phyloP scores from a whole-genome alignment of 257 asterid species.

The Salvia splendens region DNA sequence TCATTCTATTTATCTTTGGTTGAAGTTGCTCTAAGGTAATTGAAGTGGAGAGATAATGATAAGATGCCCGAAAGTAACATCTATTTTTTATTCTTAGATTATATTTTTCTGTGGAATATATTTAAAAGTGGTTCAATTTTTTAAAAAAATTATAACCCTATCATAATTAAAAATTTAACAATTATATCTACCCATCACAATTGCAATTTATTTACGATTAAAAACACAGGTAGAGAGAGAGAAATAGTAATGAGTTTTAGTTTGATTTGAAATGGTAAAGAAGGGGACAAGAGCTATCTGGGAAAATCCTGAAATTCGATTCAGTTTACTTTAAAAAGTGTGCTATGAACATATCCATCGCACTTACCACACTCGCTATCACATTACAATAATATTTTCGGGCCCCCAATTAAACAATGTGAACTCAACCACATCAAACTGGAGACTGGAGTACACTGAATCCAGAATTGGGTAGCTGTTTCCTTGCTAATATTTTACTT shows the following conservation, averaged over 20 bases:
- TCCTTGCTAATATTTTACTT: conserved; percentile 20
- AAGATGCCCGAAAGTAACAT: too few species aligned
- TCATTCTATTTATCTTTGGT: too few species aligned
- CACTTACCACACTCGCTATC: conserved; percentile 30
- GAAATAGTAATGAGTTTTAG: background rate
- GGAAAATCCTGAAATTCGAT: conserved; percentile 73
- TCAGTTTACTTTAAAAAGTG: conserved; percentile 57
- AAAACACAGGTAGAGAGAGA: conserved; percentile 1
- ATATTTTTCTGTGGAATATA: too few species aligned
- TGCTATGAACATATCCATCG: conserved; percentile 26
- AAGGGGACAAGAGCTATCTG: conserved; percentile 70
- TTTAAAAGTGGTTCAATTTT: too few species aligned
- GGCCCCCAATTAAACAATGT: conserved; percentile 24
- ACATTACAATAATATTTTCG: conserved; percentile 20
- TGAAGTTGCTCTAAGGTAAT: too few species aligned
- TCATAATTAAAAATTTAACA: background rate
- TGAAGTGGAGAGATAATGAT: too few species aligned
- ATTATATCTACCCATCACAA: conserved; percentile 21
- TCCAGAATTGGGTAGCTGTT: conserved; percentile 34
- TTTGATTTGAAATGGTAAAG: conserved; percentile 24
- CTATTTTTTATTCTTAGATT: too few species aligned
- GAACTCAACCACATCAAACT: conserved; percentile 30
- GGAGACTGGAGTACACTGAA: conserved; percentile 40
- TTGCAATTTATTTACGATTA: background rate
- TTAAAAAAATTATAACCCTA: too few species aligned